phyloP scores from a whole-genome alignment of 1,139 yeast species.

The Kodamaea fungicola region DNA sequence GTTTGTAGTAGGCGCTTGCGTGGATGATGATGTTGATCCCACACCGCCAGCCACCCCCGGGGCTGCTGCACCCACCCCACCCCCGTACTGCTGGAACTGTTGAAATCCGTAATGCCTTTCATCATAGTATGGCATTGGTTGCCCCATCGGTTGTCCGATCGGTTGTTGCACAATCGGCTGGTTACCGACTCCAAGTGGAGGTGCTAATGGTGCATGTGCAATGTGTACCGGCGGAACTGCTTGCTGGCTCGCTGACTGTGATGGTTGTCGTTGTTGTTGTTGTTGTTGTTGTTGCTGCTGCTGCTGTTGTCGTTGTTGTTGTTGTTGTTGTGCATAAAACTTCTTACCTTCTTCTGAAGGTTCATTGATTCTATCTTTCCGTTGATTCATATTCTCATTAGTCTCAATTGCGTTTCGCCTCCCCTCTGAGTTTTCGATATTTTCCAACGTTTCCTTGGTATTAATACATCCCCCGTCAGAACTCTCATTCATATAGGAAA shows the following conservation, averaged over 20 bases:
- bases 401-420: not conserved
- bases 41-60: not conserved
- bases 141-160: too few relatives aligned
- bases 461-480: conserved; percentile 1
- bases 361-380: not conserved
- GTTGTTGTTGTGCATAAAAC: not conserved
- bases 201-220: not conserved
- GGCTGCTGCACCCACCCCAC: not conserved
- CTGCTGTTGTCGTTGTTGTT: conserved; percentile 1
- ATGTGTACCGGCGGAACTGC: conserved; percentile 1
- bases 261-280: conserved; percentile 1
- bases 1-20: too few relatives aligned
- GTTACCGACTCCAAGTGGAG: not conserved
- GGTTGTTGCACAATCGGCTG: too few relatives aligned
- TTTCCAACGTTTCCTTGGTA: not conserved
- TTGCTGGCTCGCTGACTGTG: conserved; percentile 2
- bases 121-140: not conserved
- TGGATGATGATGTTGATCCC: too few relatives aligned
- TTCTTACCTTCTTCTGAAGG: not conserved
- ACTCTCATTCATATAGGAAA: conserved; percentile 2
- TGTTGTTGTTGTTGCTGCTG: conserved; percentile 1
- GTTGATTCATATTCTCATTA: not conserved
- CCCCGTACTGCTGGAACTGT: conserved; percentile 5
- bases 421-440: not conserved
- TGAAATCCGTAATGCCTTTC: conserved; percentile 5